Conservation (phyloP, 2,329 filamentous ascomycete species). For the Phialophora macrospora region DNA sequence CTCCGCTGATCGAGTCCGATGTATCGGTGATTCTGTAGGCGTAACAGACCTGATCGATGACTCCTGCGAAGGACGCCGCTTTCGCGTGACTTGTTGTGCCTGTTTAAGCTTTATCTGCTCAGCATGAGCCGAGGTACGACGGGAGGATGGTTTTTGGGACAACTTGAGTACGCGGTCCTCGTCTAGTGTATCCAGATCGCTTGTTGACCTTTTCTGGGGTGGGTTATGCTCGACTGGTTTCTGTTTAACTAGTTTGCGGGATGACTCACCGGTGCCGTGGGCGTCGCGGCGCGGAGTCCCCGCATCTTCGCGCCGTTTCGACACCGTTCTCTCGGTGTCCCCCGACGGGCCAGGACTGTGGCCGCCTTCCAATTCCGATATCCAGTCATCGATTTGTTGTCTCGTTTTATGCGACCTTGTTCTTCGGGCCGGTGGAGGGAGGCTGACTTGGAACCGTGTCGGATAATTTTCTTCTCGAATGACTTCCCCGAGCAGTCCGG, state of each 20-base stretch:
- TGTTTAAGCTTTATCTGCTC: conserved; percentile 29
- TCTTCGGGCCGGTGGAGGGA: conserved; percentile 23
- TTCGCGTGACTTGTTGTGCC: conserved; percentile 16
- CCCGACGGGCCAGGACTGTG: not conserved
- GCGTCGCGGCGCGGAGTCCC: conserved; percentile 6
- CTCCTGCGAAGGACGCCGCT: conserved; percentile 26
- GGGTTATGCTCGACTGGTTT: conserved; percentile 24
- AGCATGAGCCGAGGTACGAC: conserved; percentile 22
- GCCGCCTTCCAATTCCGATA: conserved; percentile 18
- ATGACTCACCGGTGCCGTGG: conserved; percentile 28
- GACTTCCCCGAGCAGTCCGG: conserved; percentile 49
- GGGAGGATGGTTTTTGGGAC: conserved; percentile 23
- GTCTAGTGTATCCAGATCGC: conserved; percentile 32
- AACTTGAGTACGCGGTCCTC: conserved; percentile 22
- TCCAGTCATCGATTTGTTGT: conserved; percentile 29
- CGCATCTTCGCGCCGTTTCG: conserved; percentile 12
- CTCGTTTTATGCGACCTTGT: conserved; percentile 23
- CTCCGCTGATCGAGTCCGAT: not conserved
- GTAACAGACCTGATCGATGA: conserved; percentile 20
- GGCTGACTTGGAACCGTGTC: conserved; percentile 36
- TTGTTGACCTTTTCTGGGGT: conserved; percentile 36
- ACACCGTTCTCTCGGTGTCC: conserved; percentile 11
- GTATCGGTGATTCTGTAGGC: conserved; percentile 7
- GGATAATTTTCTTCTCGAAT: conserved; percentile 38
- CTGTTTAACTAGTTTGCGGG: conserved; percentile 9